Conservation (phyloP, 805 yeast species). For the Kregervanrija pseudodelftensis region DNA sequence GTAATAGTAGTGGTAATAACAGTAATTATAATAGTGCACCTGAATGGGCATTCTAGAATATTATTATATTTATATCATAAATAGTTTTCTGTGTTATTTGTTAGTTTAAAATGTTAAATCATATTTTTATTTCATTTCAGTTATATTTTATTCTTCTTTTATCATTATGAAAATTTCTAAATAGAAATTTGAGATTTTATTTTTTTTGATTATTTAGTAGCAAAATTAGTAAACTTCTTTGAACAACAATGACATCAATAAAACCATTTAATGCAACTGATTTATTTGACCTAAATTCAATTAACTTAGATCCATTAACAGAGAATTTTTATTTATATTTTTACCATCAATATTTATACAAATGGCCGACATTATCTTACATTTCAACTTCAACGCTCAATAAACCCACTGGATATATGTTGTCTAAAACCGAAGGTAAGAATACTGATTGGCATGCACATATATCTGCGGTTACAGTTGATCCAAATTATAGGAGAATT, state of each 20-base stretch:
- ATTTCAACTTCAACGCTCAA: constrained; percentile 40
- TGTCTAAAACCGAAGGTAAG: constrained; percentile 93
- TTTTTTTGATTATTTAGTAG: too few relatives aligned
- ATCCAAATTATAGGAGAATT: constrained; percentile 72
- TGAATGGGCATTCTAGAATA: constrained; percentile 21
- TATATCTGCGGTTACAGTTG: constrained; percentile 91
- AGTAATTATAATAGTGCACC: constrained; percentile 11
- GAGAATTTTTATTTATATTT: constrained; percentile 85
- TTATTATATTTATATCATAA: not conserved
- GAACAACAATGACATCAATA: constrained; percentile 66
- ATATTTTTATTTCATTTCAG: too few relatives aligned
- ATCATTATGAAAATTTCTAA: too few relatives aligned
- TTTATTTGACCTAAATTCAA: constrained; percentile 59
- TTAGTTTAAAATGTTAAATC: too few relatives aligned
- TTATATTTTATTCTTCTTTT: too few relatives aligned
- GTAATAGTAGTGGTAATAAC: not conserved
- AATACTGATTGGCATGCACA: constrained; percentile 91
- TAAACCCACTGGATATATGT: constrained; percentile 65
- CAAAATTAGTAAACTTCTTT: too few relatives aligned
- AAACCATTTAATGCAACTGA: constrained; percentile 86
- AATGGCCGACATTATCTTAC: constrained; percentile 89
- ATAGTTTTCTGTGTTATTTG: too few relatives aligned
- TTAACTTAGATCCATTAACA: constrained; percentile 83
- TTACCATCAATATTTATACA: constrained; percentile 72
- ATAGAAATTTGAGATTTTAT: too few relatives aligned